Percentiles rank a stretch among this genome's conserved stretches.
phyloP scores from a whole-genome alignment of 495 filamentous ascomycete genomes.

The Trichoderma orchidacearum region DNA sequence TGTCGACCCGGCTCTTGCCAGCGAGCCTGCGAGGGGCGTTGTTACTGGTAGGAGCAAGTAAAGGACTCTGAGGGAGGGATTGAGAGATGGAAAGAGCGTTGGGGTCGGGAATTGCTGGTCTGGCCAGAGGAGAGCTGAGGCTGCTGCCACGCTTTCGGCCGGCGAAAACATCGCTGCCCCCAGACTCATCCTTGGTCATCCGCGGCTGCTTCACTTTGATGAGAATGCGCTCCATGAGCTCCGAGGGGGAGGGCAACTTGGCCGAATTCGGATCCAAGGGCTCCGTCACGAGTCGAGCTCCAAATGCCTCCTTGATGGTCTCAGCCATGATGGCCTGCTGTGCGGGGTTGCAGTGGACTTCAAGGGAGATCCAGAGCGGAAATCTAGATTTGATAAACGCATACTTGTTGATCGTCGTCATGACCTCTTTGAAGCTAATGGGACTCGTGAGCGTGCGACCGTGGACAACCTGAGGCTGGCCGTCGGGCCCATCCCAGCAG shows the following conservation, averaged over 20 bases:
- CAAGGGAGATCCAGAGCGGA: conserved; percentile 85
- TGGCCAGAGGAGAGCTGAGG: conserved; percentile 60
- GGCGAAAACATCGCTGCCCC: conserved; percentile 16
- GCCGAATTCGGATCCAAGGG: conserved; percentile 51
- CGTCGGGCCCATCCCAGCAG: conserved; percentile 89
- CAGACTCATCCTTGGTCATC: conserved; percentile 23
- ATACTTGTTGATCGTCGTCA: conserved; percentile 85
- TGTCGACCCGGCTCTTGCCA: conserved; percentile 23
- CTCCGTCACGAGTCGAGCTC: conserved; percentile 59
- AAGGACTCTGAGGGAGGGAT: conserved; percentile 44
- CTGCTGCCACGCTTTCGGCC: conserved; percentile 61
- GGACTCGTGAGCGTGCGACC: conserved; percentile 78
- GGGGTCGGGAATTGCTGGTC: conserved; percentile 31
- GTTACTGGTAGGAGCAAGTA: conserved; percentile 22
- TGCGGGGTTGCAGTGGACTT: conserved; percentile 76
- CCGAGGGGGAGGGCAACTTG: conserved; percentile 69
- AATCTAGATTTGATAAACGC: conserved; percentile 72
- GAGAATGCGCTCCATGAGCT: conserved; percentile 68
- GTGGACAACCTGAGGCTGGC: conserved; percentile 76
- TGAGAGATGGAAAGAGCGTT: conserved; percentile 13
- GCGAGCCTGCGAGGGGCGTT: conserved; percentile 16
- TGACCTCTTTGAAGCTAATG: conserved; percentile 77
- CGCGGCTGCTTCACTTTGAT: conserved; percentile 78
- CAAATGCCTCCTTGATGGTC: conserved; percentile 74
- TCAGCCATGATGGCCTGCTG: conserved; percentile 84